A percentile compares a stretch with the other conserved stretches of the same genome.
Conservation (phyloP, 2,329 filamentous ascomycete species). For the Sclerotinia borealis region DNA sequence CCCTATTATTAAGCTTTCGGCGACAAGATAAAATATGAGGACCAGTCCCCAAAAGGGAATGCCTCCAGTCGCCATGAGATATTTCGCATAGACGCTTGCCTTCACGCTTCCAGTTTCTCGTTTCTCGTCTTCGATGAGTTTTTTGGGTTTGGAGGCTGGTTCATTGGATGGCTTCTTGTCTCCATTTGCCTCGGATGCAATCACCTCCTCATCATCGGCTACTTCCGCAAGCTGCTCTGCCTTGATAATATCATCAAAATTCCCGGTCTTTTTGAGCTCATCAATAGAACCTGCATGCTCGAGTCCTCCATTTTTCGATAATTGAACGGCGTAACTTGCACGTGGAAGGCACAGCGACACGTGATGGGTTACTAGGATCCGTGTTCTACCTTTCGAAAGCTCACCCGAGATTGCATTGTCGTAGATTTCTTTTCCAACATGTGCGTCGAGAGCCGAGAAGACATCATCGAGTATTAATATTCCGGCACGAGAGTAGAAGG, state of each 20-base stretch:
- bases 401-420: slow-evolving; percentile 67
- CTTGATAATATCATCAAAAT: slow-evolving; percentile 49
- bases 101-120: slow-evolving; percentile 64
- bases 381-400: slow-evolving; percentile 60
- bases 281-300: slow-evolving; percentile 55
- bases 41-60: slow-evolving; percentile 52
- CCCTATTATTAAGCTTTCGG: slow-evolving; percentile 28
- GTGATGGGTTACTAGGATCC: slow-evolving; percentile 75
- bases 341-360: slow-evolving; percentile 61
- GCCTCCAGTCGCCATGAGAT: slow-evolving; percentile 60
- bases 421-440: slow-evolving; percentile 72
- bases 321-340: slow-evolving; percentile 65
- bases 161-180: slow-evolving; percentile 38
- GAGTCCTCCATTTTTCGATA: slow-evolving; percentile 60
- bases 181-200: slow-evolving; percentile 40
- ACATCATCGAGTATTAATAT: slow-evolving; percentile 75
- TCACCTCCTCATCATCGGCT: slow-evolving; percentile 45
- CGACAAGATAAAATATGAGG: slow-evolving; percentile 44
- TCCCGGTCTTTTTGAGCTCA: slow-evolving; percentile 51
- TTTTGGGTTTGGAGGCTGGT: slow-evolving; percentile 37
- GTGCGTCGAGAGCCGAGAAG: slow-evolving; percentile 70
- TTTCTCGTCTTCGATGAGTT: slow-evolving; percentile 69
- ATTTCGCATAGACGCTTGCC: slow-evolving; percentile 57
- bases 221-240: slow-evolving; percentile 43
- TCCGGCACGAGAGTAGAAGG: slow-evolving; percentile 69